Percentiles rank a stretch among this genome's conserved stretches.
phyloP scores from a whole-genome alignment of 2,329 filamentous ascomycete genomes.

The Domatiomyces globalis region DNA sequence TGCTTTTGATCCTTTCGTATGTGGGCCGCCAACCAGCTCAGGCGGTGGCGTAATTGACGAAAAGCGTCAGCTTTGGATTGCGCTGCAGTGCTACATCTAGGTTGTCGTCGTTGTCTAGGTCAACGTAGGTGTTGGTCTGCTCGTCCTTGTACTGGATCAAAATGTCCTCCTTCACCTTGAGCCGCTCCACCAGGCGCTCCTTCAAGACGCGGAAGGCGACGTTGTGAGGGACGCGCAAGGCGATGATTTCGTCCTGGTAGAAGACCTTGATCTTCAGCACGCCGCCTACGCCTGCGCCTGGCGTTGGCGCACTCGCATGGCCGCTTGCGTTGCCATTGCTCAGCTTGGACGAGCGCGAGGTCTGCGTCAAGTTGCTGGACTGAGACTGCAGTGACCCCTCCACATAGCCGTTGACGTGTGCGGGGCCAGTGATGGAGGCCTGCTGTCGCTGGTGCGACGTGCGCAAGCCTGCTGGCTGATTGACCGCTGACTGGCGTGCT shows the following conservation, averaged over 20 bases:
- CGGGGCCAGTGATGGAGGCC: constrained; percentile 17
- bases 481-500: constrained; percentile 52
- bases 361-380: constrained; percentile 40
- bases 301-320: constrained; percentile 17
- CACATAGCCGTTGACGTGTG: neutral
- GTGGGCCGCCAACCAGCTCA: constrained; percentile 1
- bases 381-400: constrained; percentile 27
- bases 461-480: constrained; percentile 36
- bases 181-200: constrained; percentile 69
- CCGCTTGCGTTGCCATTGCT: constrained; percentile 6
- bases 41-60: constrained; percentile 9
- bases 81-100: constrained; percentile 64
- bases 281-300: constrained; percentile 23
- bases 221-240: constrained; percentile 72
- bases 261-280: constrained; percentile 90
- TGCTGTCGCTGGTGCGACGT: constrained; percentile 29
- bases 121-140: constrained; percentile 56
- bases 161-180: constrained; percentile 61
- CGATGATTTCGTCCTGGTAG: constrained; percentile 81
- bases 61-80: constrained; percentile 72
- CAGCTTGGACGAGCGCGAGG: constrained; percentile 25
- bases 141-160: constrained; percentile 80
- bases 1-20: neutral
- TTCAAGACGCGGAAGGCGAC: constrained; percentile 65
- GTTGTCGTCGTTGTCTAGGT: constrained; percentile 65